Evolutionary conservation across 345 rosid species (phyloP).

Genomic region (Linum tenue): DNA sequence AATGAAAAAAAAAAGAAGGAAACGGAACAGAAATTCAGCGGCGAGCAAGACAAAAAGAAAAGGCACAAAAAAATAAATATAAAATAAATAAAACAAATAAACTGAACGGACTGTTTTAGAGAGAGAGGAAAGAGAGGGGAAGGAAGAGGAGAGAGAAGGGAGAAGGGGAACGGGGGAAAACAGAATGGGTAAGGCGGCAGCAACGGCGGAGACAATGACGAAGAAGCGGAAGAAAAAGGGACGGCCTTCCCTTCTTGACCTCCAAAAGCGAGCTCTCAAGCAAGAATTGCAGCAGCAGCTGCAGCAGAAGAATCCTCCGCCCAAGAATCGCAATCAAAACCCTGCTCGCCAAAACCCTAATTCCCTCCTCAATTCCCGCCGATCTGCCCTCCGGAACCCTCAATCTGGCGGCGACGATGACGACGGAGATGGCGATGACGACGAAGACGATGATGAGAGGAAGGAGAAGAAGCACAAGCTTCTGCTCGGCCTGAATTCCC

Average conservation of each 20-base stretch:
- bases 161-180: slow-evolving; percentile 19
- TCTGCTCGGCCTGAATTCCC: slow-evolving; percentile 54
- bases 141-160: slow-evolving; percentile 11
- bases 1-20: not conserved
- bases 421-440: slow-evolving; percentile 10
- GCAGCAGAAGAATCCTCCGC: not conserved
- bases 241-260: slow-evolving; percentile 87
- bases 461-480: slow-evolving; percentile 61
- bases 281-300: slow-evolving; percentile 41
- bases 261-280: slow-evolving; percentile 82
- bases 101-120: slow-evolving; percentile 20
- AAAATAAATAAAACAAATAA: slow-evolving; percentile 18
- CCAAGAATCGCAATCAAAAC: slow-evolving; percentile 15
- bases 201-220: slow-evolving; percentile 35
- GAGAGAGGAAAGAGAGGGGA: slow-evolving; percentile 2
- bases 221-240: slow-evolving; percentile 96
- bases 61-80: slow-evolving; percentile 1
- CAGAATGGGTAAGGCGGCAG: slow-evolving; percentile 35
- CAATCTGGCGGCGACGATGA: slow-evolving; percentile 20
- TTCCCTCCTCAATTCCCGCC: slow-evolving; percentile 28
- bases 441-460: slow-evolving; percentile 71
- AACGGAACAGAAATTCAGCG: not conserved
- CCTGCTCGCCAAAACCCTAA: slow-evolving; percentile 49
- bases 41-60: not conserved
- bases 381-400: slow-evolving; percentile 53